A percentile compares a stretch with the other conserved stretches of the same genome.
Evolutionary conservation across 106 monocot genomes (phyloP).

Genomic region (Allium sativum): DNA sequence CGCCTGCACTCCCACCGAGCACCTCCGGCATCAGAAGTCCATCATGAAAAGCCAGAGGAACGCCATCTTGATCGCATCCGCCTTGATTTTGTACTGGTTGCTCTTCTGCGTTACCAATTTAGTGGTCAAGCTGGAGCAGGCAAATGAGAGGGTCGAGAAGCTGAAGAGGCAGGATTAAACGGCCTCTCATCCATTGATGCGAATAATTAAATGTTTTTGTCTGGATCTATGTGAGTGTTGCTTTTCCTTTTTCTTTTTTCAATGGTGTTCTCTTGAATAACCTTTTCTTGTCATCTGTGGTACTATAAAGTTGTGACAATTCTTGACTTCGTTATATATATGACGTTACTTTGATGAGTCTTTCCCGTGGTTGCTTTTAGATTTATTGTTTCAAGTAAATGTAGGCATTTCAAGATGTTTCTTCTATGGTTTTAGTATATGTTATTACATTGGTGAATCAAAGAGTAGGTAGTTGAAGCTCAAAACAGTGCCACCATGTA

Average conservation of each 20-base stretch:
- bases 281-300: too few species aligned
- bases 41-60: slow-evolving; percentile 77
- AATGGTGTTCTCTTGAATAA: background rate
- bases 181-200: background rate
- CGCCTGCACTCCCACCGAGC: slow-evolving; percentile 59
- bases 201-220: background rate
- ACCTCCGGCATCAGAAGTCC: slow-evolving; percentile 67
- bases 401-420: too few species aligned
- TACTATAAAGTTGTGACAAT: too few species aligned
- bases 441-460: too few species aligned
- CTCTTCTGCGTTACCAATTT: slow-evolving; percentile 55
- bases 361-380: too few species aligned
- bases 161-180: slow-evolving; percentile 35
- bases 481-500: too few species aligned
- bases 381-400: too few species aligned
- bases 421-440: too few species aligned
- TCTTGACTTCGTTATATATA: too few species aligned
- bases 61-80: slow-evolving; percentile 60
- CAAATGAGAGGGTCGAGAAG: slow-evolving; percentile 50
- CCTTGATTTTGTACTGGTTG: slow-evolving; percentile 67
- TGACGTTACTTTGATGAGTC: too few species aligned
- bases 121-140: slow-evolving; percentile 31
- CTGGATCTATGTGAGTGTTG: background rate
- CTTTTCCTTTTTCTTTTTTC: slow-evolving; percentile 19
- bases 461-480: too few species aligned